A percentile compares a stretch with the other conserved stretches of the same genome.
Evolutionary conservation across 345 rosid genomes (phyloP).

Genomic region (Salix caprea): DNA sequence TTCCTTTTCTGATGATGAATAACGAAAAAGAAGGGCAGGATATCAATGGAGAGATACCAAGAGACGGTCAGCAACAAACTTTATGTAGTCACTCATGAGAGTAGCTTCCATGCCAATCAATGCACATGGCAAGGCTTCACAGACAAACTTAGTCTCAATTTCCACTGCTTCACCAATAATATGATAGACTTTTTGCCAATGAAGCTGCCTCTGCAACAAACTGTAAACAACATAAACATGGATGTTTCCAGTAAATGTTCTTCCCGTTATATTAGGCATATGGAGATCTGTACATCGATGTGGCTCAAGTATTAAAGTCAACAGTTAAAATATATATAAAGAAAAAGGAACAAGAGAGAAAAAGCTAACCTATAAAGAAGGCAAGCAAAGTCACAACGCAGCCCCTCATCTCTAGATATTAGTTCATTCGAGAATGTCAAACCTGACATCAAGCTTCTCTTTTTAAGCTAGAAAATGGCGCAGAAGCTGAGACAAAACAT

Average conservation of each 20-base stretch:
- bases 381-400: constrained; percentile 96
- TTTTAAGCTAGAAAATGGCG: constrained; percentile 93
- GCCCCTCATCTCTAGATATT: constrained; percentile 90
- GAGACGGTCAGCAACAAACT: constrained; percentile 85
- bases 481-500: constrained; percentile 60
- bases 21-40: background rate
- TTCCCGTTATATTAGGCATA: background rate
- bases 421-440: constrained; percentile 91
- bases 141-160: constrained; percentile 82
- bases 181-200: constrained; percentile 52
- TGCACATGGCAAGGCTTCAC: constrained; percentile 89
- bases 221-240: constrained; percentile 29
- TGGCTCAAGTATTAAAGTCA: background rate
- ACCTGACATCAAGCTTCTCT: constrained; percentile 96
- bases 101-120: constrained; percentile 79
- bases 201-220: constrained; percentile 58
- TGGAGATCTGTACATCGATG: background rate
- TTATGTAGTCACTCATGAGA: constrained; percentile 89
- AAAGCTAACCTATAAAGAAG: constrained; percentile 65
- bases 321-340: background rate
- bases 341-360: background rate
- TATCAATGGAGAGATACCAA: constrained; percentile 44
- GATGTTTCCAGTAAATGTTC: background rate
- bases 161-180: constrained; percentile 79
- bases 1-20: background rate